phyloP scores from a whole-genome alignment of 2,329 filamentous ascomycete genomes.

The Exophiala xenobiotica region DNA sequence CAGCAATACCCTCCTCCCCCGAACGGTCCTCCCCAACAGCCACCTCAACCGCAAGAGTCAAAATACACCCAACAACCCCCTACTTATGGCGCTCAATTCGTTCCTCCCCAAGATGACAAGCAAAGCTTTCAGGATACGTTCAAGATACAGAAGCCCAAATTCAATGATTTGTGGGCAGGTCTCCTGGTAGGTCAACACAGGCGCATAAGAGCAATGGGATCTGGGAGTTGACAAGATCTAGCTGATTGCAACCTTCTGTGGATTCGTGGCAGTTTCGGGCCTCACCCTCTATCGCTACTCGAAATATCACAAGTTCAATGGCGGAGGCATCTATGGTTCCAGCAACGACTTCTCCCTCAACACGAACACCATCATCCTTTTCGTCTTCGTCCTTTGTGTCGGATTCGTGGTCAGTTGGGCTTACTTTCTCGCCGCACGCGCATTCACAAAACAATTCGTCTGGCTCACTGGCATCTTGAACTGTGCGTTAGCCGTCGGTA shows the following conservation, averaged over 20 bases:
- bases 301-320: conserved; percentile 61
- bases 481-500: conserved; percentile 78
- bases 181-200: conserved; percentile 58
- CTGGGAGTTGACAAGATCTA: conserved; percentile 34
- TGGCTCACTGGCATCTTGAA: conserved; percentile 91
- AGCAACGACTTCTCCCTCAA: conserved; percentile 67
- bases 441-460: conserved; percentile 86
- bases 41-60: conserved; percentile 20
- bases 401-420: conserved; percentile 72
- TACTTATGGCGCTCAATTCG: conserved; percentile 41
- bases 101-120: conserved; percentile 45
- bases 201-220: conserved; percentile 12
- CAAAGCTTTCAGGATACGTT: conserved; percentile 75
- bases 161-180: conserved; percentile 86
- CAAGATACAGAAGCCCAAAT: conserved; percentile 79
- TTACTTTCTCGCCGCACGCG: conserved; percentile 73
- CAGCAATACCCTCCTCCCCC: conserved; percentile 21
- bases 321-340: conserved; percentile 71
- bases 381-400: conserved; percentile 72
- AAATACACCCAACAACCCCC: conserved; percentile 35
- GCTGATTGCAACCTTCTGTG: conserved; percentile 69
- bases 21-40: conserved; percentile 18
- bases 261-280: conserved; percentile 74
- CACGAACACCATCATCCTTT: conserved; percentile 82
- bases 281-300: conserved; percentile 74